Evolutionary conservation across 108 stramenopile genomes (phyloP), one percentile per base, ranked within the genome.

Genomic region (Skeletonema potamos): DNA sequence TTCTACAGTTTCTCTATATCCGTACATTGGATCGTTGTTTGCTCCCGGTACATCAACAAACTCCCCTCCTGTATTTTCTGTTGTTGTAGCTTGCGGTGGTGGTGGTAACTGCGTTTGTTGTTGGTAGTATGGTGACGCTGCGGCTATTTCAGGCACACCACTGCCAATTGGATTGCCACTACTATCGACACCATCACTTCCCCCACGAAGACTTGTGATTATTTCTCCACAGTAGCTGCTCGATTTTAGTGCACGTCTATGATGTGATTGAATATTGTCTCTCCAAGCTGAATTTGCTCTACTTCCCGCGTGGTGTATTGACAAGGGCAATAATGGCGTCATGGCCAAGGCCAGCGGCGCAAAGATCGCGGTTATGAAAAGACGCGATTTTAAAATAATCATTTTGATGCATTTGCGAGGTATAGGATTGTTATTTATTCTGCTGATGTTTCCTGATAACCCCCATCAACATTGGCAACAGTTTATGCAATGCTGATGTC

Each of bases 1-100:
- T 66, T 93, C 89, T n/a, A 93, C 84, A n/a, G 88, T 67, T 66
- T 93, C 89, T 55, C 86, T 79, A 54, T 82, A 58, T 44, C 70
- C 70, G n/a, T 76, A 61, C 61, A 34, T 54, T 59, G 68, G 68
- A 60, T 64, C 64, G 29, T 30, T 64, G 30, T 51, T 51, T 51
- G 48, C 6, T 9, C 8, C 18, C 48, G 22, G 20, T 51, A 22
- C 48, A 51, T 51, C 48, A 9, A 24, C 48, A 6, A n/a, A 51
- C 22, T 51, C 48, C 3, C 48, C 48, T 51, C 48, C 48, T 24
- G 46, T 20, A 6, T 48, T 22, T 6, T 34, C 6, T 34, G 34
- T 4, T 22, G 46, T 22, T 48, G 46, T 48, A 20, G 20, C 20
- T 48, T 22, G 48, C 22, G 9, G 22, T 7, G 48, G 15, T 51